phyloP scores from a whole-genome alignment of 1,284 basidiomycete genomes.

The Cutaneotrichosporon curvatum region DNA sequence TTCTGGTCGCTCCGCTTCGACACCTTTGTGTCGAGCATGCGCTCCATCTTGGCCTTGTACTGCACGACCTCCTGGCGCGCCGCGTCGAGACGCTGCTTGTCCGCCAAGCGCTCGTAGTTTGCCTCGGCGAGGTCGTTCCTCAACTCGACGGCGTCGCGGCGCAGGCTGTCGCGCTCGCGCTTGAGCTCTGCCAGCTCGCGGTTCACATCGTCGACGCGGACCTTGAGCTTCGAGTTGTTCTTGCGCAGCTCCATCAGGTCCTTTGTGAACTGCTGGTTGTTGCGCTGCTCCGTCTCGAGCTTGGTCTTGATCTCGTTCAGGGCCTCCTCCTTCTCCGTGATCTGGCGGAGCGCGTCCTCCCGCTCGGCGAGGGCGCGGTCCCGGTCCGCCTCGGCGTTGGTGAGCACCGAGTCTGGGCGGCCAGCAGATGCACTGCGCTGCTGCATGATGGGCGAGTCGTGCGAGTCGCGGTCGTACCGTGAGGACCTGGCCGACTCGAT shows the following conservation, averaged over 20 bases:
- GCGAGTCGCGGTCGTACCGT: conserved; percentile 16
- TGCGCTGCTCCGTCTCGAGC: conserved; percentile 13
- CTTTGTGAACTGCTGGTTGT: conserved; percentile 19
- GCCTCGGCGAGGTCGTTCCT: conserved; percentile 24
- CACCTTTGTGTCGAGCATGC: conserved; percentile 38
- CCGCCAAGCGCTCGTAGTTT: conserved; percentile 30
- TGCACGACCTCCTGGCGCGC: conserved; percentile 33
- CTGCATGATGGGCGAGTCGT: conserved; percentile 8
- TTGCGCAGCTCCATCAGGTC: conserved; percentile 22
- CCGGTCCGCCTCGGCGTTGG: conserved; percentile 10
- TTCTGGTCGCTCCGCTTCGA: conserved; percentile 31
- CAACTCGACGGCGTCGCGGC: conserved; percentile 20
- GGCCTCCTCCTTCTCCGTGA: conserved; percentile 9
- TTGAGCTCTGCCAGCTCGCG: conserved; percentile 23
- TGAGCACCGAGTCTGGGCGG: conserved; percentile 12
- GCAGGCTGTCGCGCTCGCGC: conserved; percentile 29
- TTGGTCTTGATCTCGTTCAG: conserved; percentile 11
- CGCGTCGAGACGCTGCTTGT: conserved; percentile 31
- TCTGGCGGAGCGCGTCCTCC: conserved; percentile 12
- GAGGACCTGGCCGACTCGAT: conserved; percentile 13
- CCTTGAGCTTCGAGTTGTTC: conserved; percentile 33
- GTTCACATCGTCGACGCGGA: conserved; percentile 27
- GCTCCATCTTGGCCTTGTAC: conserved; percentile 34
- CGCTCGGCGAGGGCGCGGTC: conserved; percentile 15
- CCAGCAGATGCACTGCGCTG: neutral